These are phyloP conservation scores for Mycena epipterygia DNA, from an alignment of 768 basidiomycete species.

Conservation along the genomic window DNA sequence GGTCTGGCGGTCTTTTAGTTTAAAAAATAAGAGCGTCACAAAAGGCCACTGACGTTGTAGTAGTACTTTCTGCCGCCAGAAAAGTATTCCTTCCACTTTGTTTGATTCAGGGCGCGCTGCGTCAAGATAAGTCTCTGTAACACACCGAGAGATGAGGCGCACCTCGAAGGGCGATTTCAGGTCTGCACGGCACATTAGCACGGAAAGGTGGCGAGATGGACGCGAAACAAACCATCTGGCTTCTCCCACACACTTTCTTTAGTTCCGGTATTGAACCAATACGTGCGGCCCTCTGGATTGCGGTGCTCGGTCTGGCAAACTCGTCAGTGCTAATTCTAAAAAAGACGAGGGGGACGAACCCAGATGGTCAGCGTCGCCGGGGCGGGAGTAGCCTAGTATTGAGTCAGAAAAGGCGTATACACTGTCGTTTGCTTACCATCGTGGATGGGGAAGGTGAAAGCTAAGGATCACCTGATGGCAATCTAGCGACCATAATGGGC, in stretches of 20 bases:
- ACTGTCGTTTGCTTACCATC: not conserved
- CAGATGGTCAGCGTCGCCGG: slow-evolving; percentile 23
- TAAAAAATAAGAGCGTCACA: not conserved
- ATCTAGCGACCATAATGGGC: too few relatives aligned
- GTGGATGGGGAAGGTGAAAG: too few relatives aligned
- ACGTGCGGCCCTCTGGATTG: slow-evolving; percentile 96
- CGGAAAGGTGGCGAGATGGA: not conserved
- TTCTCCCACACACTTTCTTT: slow-evolving; percentile 99
- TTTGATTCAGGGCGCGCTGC: slow-evolving; percentile 89
- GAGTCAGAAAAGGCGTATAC: not conserved
- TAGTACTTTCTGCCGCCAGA: slow-evolving; percentile 93
- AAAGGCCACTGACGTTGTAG: slow-evolving; percentile 74
- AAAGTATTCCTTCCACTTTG: slow-evolving; percentile 97
- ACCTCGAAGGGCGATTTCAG: slow-evolving; percentile 96
- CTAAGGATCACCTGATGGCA: too few relatives aligned
- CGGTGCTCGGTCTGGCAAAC: slow-evolving; percentile 86
- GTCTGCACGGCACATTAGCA: slow-evolving; percentile 57
- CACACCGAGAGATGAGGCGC: slow-evolving; percentile 37
- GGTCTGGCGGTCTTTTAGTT: slow-evolving; percentile 58
- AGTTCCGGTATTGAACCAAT: slow-evolving; percentile 94
- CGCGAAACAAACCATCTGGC: slow-evolving; percentile 80
- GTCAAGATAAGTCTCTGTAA: slow-evolving; percentile 34
- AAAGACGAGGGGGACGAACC: slow-evolving; percentile 7
- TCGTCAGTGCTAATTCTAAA: not conserved
- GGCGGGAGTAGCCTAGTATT: slow-evolving; percentile 22